Evolutionary conservation across 148 eudicot species (phyloP).

Genomic region (Salicornia ramosissima): DNA sequence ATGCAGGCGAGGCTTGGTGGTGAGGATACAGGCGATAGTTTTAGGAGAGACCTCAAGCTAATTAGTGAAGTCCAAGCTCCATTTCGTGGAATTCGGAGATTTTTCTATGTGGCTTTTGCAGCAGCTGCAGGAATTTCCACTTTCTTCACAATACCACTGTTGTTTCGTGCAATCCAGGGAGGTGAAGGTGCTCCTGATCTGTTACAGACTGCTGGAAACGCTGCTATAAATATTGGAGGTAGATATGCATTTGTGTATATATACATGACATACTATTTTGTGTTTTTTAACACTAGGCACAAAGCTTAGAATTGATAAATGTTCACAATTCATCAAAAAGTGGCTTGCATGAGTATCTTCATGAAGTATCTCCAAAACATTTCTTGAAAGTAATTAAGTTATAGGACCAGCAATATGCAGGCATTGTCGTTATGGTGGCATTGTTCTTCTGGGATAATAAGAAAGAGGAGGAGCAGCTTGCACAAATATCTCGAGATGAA

Average conservation of each 20-base stretch:
- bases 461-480: constrained; percentile 93
- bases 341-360: not conserved
- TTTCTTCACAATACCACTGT: constrained; percentile 73
- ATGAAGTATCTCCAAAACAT: not conserved
- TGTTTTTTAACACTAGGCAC: not conserved
- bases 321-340: not conserved
- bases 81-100: constrained; percentile 88
- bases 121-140: constrained; percentile 95
- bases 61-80: constrained; percentile 99
- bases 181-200: constrained; percentile 86
- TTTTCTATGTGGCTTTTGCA: constrained; percentile 84
- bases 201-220: constrained; percentile 65
- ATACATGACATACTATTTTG: not conserved
- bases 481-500: constrained; percentile 86
- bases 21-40: constrained; percentile 89
- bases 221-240: constrained; percentile 85
- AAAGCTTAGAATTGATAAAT: not conserved
- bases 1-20: constrained; percentile 87
- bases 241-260: constrained; percentile 12
- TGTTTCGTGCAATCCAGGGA: constrained; percentile 66
- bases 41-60: constrained; percentile 96
- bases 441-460: constrained; percentile 89
- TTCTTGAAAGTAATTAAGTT: constrained; percentile 39
- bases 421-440: constrained; percentile 69
- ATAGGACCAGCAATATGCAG: constrained; percentile 72